Evolutionary conservation across 306 rosid species (phyloP).

Genomic region (Arachis hypogaea): DNA sequence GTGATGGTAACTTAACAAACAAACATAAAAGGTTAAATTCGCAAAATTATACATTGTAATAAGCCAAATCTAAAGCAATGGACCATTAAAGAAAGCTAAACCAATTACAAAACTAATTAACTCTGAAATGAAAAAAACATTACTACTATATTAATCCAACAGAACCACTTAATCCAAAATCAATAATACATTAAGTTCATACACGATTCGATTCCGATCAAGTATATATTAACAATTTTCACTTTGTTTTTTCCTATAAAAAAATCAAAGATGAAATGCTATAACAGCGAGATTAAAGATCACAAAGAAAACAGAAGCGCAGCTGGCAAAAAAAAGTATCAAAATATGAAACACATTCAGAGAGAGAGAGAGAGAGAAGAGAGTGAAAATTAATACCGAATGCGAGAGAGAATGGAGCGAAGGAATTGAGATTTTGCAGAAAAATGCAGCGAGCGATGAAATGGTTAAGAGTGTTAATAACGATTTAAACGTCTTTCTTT

Average conservation of each 20-base stretch:
- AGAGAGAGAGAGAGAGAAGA: slow-evolving; percentile 8
- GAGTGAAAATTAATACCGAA: not conserved
- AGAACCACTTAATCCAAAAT: not conserved
- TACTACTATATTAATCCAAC: not conserved
- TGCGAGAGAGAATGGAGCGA: slow-evolving; percentile 42
- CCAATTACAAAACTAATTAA: not conserved
- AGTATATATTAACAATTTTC: not conserved
- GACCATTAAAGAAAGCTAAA: not conserved
- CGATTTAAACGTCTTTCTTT: not conserved
- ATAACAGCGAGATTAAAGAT: slow-evolving; percentile 26
- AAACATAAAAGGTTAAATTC: not conserved
- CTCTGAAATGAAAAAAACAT: not conserved
- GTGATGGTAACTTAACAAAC: not conserved
- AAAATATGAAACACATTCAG: not conserved
- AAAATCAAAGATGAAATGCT: not conserved
- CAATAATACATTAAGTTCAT: not conserved
- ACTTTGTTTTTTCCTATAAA: not conserved
- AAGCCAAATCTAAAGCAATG: not conserved
- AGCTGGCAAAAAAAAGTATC: not conserved
- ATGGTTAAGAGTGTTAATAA: not conserved
- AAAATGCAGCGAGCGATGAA: not conserved
- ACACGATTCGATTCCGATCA: slow-evolving; percentile 1
- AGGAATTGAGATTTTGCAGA: slow-evolving; percentile 52
- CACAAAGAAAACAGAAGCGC: slow-evolving; percentile 6
- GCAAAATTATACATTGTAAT: not conserved